Conservation (phyloP, 768 basidiomycete genomes). For the Kondoa malvinella region DNA sequence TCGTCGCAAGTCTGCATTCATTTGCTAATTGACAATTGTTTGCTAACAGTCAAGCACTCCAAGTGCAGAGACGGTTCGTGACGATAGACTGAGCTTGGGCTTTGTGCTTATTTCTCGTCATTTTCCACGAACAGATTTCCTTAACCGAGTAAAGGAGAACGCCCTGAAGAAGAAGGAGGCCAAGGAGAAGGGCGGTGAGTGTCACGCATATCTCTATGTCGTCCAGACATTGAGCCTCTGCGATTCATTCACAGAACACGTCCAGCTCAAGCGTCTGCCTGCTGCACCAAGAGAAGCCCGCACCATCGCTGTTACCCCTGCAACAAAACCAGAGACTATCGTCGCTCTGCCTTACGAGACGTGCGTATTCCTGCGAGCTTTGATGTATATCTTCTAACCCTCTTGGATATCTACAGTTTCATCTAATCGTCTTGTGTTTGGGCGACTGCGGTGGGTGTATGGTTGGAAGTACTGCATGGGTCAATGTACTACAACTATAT, state of each 20-base stretch:
- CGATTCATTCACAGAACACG: constrained; percentile 42
- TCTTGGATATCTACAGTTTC: constrained; percentile 1
- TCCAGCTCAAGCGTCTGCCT: constrained; percentile 71
- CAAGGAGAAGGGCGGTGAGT: constrained; percentile 76
- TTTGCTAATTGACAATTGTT: not conserved
- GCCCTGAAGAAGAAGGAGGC: constrained; percentile 64
- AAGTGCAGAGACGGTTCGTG: constrained; percentile 59
- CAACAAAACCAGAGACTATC: constrained; percentile 83
- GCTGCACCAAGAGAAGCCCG: constrained; percentile 61
- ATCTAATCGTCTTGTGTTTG: too few species aligned
- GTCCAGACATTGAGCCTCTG: not conserved
- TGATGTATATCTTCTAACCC: not conserved
- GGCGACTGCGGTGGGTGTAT: too few species aligned
- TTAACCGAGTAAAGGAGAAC: constrained; percentile 87
- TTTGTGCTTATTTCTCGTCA: not conserved
- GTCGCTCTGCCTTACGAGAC: constrained; percentile 65
- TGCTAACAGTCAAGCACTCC: constrained; percentile 50
- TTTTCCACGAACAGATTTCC: constrained; percentile 46
- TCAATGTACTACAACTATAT: too few species aligned
- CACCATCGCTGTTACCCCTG: constrained; percentile 47
- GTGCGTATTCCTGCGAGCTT: not conserved
- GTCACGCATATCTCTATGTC: not conserved
- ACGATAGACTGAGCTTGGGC: not conserved
- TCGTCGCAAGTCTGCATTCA: constrained; percentile 29
- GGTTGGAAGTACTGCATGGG: too few species aligned